Evolutionary conservation across 306 rosid genomes (phyloP), one percentile per base, ranked within the genome.

Genomic region (Crotalaria pallida): DNA sequence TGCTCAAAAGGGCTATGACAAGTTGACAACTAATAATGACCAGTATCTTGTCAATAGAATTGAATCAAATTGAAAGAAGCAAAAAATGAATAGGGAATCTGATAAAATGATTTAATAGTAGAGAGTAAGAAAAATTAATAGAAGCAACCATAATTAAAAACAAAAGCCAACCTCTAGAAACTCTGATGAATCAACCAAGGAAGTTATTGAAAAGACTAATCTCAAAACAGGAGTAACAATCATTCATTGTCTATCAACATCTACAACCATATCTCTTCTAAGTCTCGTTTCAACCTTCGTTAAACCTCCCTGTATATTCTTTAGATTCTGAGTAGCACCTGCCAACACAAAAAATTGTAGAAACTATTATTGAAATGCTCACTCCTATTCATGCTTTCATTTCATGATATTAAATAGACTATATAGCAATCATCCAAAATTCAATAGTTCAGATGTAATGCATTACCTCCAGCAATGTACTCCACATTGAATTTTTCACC

Each of bases 261-360:
- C 91, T 75, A 79, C 77, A 15, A 85, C 81, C 79, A 81, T 75
- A 77, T 90, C 88, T 82, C 85, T 85, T 66, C 80, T 75, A 73
- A 27, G 75, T 74, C 86, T 87, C 3, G 78, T 65, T 74, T 87
- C 94, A 78, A 77, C 53, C 86, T 87, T 74, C 81, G 90, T 88
- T 80, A 90, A 76, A 73, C 84, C 80, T 72, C 97, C 97, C 98
- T 93, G 89, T 21, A 76, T 10, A 75, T 59, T 15, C 10, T 31
- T 91, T 41, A 92, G 83, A 80, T 91, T 91, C 38, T 91, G 97
- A 56, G 96, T 88, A 52, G 97, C 90, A 59, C 97, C 97, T 91
- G 65, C 65, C 45, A 55, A 48, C 10, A 53, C 27, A n/a, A 45
- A 24, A 72, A 48, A 67, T 48, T 38, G 36, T 6, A 58, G 5